Percentiles rank a stretch among this genome's conserved stretches.
phyloP scores from a whole-genome alignment of 805 yeast species.

The Hanseniaspora vineae region DNA sequence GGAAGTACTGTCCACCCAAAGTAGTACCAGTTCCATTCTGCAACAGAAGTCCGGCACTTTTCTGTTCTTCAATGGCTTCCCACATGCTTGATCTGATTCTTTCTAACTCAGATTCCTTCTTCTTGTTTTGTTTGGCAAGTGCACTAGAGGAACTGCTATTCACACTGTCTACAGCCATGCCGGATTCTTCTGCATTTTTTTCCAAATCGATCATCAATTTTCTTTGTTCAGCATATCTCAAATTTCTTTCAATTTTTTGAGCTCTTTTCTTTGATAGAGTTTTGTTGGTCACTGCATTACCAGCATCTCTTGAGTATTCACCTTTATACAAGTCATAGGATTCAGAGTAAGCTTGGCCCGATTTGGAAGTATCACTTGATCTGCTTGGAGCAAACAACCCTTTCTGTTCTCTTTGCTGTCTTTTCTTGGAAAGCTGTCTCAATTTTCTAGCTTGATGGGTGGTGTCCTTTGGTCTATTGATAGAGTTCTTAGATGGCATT shows the following conservation, averaged over 20 bases:
- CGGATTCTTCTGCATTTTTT: constrained; percentile 29
- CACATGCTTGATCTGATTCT: constrained; percentile 53
- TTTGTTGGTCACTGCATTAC: constrained; percentile 32
- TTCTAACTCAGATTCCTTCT: constrained; percentile 21
- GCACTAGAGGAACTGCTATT: constrained; percentile 1
- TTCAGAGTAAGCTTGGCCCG: constrained; percentile 29
- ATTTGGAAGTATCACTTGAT: constrained; percentile 30
- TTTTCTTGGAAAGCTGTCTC: constrained; percentile 36
- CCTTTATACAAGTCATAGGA: constrained; percentile 30
- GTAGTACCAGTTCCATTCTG: constrained; percentile 68
- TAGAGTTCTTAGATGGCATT: constrained; percentile 75
- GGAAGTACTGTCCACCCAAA: constrained; percentile 60
- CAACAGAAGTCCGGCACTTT: constrained; percentile 32
- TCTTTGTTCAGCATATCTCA: constrained; percentile 55
- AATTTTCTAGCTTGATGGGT: constrained; percentile 38
- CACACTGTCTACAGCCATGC: constrained; percentile 14
- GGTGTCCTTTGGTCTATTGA: constrained; percentile 66
- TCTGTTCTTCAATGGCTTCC: constrained; percentile 53
- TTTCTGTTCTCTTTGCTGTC: constrained; percentile 37
- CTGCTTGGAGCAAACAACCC: constrained; percentile 33
- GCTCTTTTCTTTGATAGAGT: constrained; percentile 68
- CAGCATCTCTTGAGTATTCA: constrained; percentile 8
- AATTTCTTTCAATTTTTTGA: constrained; percentile 67
- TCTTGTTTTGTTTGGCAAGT: constrained; percentile 11
- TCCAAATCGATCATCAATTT: constrained; percentile 31